Conservation (phyloP, 164 flowering plant genomes). For the Stephania cephalantha region DNA sequence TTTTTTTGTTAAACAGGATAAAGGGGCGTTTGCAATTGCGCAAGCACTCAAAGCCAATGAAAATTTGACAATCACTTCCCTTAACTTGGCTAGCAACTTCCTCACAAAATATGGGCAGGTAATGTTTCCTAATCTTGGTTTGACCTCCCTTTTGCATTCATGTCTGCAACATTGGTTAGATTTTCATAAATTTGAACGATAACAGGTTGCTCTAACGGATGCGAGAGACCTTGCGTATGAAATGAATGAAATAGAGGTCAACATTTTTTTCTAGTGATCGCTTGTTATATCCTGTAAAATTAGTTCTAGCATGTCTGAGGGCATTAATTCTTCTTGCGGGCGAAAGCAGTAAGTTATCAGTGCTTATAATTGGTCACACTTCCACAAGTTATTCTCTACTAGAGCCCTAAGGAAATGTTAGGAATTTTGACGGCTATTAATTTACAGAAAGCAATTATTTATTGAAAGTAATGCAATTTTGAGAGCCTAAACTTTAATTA, state of each 20-base stretch:
- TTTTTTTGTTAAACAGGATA: slow-evolving; percentile 46
- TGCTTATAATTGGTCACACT: not conserved
- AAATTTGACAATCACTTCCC: slow-evolving; percentile 64
- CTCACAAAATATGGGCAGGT: slow-evolving; percentile 96
- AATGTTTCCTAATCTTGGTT: not conserved
- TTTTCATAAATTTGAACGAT: not conserved
- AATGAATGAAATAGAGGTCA: slow-evolving; percentile 79
- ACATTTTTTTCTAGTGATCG: slow-evolving; percentile 36
- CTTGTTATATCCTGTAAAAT: slow-evolving; percentile 7
- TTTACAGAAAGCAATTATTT: not conserved
- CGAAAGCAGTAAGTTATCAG: slow-evolving; percentile 1
- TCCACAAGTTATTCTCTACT: not conserved
- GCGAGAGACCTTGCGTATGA: slow-evolving; percentile 90
- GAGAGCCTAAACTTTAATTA: too few species aligned
- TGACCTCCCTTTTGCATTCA: not conserved
- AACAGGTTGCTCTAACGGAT: slow-evolving; percentile 85
- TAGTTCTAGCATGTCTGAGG: slow-evolving; percentile 5
- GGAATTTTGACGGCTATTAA: not conserved
- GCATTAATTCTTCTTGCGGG: slow-evolving; percentile 10
- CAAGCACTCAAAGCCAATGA: slow-evolving; percentile 93
- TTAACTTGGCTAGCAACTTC: slow-evolving; percentile 79
- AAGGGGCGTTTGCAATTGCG: slow-evolving; percentile 92
- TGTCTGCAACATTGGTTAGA: not conserved
- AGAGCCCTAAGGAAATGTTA: not conserved
- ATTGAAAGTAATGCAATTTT: not conserved